Percentiles rank a stretch among this genome's conserved stretches.
These are phyloP conservation scores for Penicillium diatomitis DNA, from an alignment of 495 filamentous ascomycete species.

Conservation along the genomic window DNA sequence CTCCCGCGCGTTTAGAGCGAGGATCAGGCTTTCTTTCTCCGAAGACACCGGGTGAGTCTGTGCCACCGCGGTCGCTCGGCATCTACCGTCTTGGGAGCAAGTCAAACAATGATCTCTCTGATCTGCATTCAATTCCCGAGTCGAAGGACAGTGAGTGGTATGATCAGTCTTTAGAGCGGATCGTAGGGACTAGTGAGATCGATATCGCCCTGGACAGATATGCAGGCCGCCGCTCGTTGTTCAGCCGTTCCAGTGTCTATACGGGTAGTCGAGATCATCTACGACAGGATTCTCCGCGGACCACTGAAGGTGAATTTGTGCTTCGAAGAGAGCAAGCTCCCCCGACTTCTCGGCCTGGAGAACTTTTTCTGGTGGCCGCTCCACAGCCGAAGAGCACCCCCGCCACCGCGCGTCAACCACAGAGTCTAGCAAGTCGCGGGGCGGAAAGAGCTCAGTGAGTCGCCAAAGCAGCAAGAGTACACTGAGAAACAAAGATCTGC, in stretches of 20 bases:
- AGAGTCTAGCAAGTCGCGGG: slow-evolving; percentile 10
- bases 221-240: slow-evolving; percentile 16
- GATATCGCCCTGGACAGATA: slow-evolving; percentile 29
- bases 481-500: slow-evolving; percentile 38
- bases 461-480: slow-evolving; percentile 38
- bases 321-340: slow-evolving; percentile 15
- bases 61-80: slow-evolving; percentile 11
- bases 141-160: slow-evolving; percentile 16
- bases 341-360: slow-evolving; percentile 11
- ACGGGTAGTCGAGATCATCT: slow-evolving; percentile 20
- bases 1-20: slow-evolving; percentile 11
- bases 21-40: slow-evolving; percentile 4
- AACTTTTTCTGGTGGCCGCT: slow-evolving; percentile 15
- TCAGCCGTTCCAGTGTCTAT: slow-evolving; percentile 18
- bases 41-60: slow-evolving; percentile 21
- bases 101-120: slow-evolving; percentile 7
- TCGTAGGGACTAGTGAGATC: slow-evolving; percentile 31
- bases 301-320: slow-evolving; percentile 7
- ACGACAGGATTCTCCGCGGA: slow-evolving; percentile 11
- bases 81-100: slow-evolving; percentile 7
- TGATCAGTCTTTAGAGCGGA: slow-evolving; percentile 24
- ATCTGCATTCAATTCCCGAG: slow-evolving; percentile 16
- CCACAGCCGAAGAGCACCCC: not conserved
- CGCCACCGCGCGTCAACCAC: slow-evolving; percentile 4
- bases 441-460: slow-evolving; percentile 17